phyloP scores from a whole-genome alignment of 768 basidiomycete genomes.

The Lactarius pseudohatsudake region DNA sequence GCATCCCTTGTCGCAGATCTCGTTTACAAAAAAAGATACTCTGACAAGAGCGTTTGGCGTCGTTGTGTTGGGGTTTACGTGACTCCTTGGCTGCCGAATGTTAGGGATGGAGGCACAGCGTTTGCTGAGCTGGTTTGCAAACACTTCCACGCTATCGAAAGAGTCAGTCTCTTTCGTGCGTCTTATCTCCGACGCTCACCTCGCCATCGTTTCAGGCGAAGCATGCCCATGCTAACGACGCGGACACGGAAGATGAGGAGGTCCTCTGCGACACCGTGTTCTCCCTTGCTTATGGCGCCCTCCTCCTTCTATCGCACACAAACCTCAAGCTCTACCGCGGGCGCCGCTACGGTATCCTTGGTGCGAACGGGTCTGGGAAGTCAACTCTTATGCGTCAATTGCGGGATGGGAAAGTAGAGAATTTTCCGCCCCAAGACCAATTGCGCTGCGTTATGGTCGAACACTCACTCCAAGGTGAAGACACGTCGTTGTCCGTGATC shows the following conservation, averaged over 20 bases:
- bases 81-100: conserved; percentile 58
- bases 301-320: conserved; percentile 92
- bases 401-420: conserved; percentile 92
- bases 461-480: conserved; percentile 94
- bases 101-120: conserved; percentile 44
- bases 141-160: conserved; percentile 77
- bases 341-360: conserved; percentile 91
- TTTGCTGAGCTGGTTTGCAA: conserved; percentile 65
- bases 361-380: conserved; percentile 95
- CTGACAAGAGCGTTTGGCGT: conserved; percentile 58
- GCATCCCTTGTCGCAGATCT: conserved; percentile 78
- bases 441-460: conserved; percentile 95
- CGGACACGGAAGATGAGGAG: conserved; percentile 71
- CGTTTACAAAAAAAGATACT: conserved; percentile 56
- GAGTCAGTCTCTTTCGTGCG: conserved; percentile 38
- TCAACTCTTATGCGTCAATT: conserved; percentile 95
- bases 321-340: conserved; percentile 86
- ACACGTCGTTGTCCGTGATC: conserved; percentile 74
- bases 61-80: conserved; percentile 74
- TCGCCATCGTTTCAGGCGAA: conserved; percentile 49
- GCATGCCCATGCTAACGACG: conserved; percentile 43
- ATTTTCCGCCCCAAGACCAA: conserved; percentile 87
- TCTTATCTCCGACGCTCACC: conserved; percentile 14
- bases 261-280: conserved; percentile 90
- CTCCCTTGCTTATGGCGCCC: conserved; percentile 93